Evolutionary conservation across 345 rosid genomes (phyloP).

Genomic region (Citrus mangshanensis): DNA sequence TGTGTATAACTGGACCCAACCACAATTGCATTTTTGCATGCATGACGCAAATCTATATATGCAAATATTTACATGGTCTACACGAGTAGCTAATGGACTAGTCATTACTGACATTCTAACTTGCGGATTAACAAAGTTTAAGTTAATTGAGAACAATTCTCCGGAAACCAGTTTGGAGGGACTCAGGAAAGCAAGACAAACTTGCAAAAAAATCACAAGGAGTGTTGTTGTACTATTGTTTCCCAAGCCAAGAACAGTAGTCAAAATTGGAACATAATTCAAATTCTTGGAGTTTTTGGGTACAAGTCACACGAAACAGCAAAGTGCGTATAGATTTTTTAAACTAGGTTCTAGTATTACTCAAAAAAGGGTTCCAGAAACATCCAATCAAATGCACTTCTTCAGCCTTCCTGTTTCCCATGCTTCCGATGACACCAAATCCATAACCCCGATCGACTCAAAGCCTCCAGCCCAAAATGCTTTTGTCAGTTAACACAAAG

Average conservation of each 20-base stretch:
- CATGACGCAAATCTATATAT: neutral
- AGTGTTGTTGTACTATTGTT: neutral
- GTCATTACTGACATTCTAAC: neutral
- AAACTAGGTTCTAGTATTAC: neutral
- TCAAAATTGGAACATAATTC: neutral
- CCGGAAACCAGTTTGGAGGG: neutral
- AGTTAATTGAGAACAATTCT: neutral
- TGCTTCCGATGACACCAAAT: neutral
- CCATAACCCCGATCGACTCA: neutral
- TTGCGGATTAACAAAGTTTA: neutral
- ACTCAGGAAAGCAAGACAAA: neutral
- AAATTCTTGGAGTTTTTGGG: neutral
- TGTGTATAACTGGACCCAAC: neutral
- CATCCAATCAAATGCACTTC: neutral
- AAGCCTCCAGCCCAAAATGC: neutral
- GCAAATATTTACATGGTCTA: neutral
- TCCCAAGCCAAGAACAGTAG: neutral
- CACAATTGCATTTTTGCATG: neutral
- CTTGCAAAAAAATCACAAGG: neutral
- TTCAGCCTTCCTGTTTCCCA: neutral
- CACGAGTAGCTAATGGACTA: neutral
- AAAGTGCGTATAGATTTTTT: neutral
- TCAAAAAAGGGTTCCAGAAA: neutral
- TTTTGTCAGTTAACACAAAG: neutral
- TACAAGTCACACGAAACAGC: neutral